phyloP scores from a whole-genome alignment of 768 basidiomycete genomes.

The Glaciozyma martinii region DNA sequence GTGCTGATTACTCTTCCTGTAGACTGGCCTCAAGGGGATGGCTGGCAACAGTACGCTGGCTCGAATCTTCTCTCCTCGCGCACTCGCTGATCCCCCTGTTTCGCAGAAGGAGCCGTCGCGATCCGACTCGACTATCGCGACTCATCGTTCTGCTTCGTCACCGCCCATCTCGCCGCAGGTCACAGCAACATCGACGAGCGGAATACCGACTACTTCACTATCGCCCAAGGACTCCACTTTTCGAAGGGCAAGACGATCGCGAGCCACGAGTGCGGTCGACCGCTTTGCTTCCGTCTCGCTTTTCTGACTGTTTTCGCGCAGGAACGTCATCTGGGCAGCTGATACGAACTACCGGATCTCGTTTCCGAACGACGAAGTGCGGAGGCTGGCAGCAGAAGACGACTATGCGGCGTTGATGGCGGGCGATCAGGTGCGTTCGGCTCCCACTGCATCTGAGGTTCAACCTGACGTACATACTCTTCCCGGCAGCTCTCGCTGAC shows the following conservation, averaged over 20 bases:
- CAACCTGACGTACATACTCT: conserved; percentile 6
- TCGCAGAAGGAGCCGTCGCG: conserved; percentile 70
- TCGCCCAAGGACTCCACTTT: conserved; percentile 73
- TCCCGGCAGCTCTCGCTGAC: conserved; percentile 55
- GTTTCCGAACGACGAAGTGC: conserved; percentile 69
- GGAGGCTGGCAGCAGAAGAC: conserved; percentile 54
- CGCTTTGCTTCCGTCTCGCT: not conserved
- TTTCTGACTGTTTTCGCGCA: conserved; percentile 38
- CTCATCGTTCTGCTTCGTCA: conserved; percentile 87
- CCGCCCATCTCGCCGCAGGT: conserved; percentile 94
- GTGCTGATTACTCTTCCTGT: conserved; percentile 44
- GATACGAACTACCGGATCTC: conserved; percentile 94
- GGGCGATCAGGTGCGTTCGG: conserved; percentile 66
- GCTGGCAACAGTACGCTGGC: conserved; percentile 61
- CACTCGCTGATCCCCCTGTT: not conserved
- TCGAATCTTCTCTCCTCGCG: too few relatives aligned
- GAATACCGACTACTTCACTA: conserved; percentile 79
- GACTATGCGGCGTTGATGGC: conserved; percentile 65
- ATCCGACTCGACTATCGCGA: conserved; percentile 87
- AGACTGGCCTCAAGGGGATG: conserved; percentile 60
- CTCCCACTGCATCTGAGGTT: not conserved
- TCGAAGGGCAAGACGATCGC: conserved; percentile 76
- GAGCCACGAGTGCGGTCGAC: conserved; percentile 68
- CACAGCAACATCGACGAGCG: conserved; percentile 81
- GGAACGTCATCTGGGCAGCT: conserved; percentile 85